Percentiles rank a stretch among this genome's conserved stretches.
phyloP scores from a whole-genome alignment of 176 grass and related monocot species.

The Oryza meyeriana region DNA sequence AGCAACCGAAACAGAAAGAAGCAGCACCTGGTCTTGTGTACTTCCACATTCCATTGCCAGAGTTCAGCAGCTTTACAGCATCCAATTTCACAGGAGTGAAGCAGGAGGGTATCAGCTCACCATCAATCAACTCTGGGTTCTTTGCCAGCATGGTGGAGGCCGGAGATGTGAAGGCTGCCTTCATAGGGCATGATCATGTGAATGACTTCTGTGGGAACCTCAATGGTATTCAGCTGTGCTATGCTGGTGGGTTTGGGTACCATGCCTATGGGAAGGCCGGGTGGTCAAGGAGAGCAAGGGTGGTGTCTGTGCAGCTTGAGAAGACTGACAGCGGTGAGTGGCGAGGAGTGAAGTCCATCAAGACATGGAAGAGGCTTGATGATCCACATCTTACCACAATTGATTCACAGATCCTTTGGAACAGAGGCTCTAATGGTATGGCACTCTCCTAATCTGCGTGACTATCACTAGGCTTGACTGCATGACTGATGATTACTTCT shows the following conservation, averaged over 20 bases:
- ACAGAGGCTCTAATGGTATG: conserved; percentile 66
- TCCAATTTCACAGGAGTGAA: conserved; percentile 77
- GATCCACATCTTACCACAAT: conserved; percentile 74
- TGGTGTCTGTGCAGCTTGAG: conserved; percentile 77
- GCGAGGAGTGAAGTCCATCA: conserved; percentile 87
- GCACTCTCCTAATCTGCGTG: background rate
- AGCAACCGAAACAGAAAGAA: conserved; percentile 54
- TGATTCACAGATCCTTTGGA: conserved; percentile 88
- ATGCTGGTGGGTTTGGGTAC: conserved; percentile 95
- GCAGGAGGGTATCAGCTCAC: conserved; percentile 83
- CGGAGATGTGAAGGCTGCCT: conserved; percentile 83
- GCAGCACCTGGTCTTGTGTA: conserved; percentile 75
- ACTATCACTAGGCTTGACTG: background rate
- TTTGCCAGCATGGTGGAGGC: conserved; percentile 84
- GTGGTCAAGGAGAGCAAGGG: conserved; percentile 88
- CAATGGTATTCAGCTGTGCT: conserved; percentile 72
- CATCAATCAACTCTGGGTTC: conserved; percentile 91
- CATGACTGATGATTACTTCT: background rate
- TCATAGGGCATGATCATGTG: conserved; percentile 83
- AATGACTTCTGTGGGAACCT: conserved; percentile 93
- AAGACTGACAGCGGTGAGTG: conserved; percentile 59
- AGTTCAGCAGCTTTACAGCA: conserved; percentile 64
- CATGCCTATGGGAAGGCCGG: conserved; percentile 94
- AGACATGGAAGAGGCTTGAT: conserved; percentile 96
- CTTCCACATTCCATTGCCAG: conserved; percentile 94